phyloP scores from a whole-genome alignment of 306 rosid species.

The Rosa persica region DNA sequence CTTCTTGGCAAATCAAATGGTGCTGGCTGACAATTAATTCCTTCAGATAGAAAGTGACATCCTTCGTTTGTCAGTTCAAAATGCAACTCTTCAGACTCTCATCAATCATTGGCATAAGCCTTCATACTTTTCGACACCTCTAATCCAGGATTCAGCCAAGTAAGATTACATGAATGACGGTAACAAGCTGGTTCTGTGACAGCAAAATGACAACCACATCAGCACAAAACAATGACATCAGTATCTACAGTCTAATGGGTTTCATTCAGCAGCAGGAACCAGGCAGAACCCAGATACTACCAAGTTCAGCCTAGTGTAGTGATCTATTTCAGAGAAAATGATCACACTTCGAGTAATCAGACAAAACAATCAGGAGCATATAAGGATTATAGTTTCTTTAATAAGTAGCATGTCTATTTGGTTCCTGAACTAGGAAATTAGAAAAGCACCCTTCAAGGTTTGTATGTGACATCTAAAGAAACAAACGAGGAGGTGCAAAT shows the following conservation, averaged over 20 bases:
- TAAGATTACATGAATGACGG: background rate
- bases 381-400: background rate
- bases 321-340: background rate
- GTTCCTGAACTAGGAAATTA: background rate
- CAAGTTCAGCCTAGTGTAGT: background rate
- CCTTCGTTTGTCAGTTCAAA: background rate
- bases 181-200: background rate
- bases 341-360: background rate
- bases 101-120: background rate
- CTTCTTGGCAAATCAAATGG: background rate
- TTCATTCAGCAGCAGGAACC: background rate
- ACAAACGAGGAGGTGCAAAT: background rate
- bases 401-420: background rate
- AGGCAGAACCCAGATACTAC: background rate
- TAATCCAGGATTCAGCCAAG: background rate
- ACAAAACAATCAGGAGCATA: background rate
- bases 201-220: background rate
- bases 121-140: background rate
- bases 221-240: background rate
- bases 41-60: background rate
- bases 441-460: background rate
- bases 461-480: background rate
- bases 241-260: background rate
- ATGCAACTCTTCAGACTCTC: background rate
- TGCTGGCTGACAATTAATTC: background rate